Percentiles rank a stretch among this genome's conserved stretches.
These are phyloP conservation scores for Ceratocystis alfenasii DNA, from an alignment of 2,329 filamentous ascomycete genomes.

Conservation along the genomic window DNA sequence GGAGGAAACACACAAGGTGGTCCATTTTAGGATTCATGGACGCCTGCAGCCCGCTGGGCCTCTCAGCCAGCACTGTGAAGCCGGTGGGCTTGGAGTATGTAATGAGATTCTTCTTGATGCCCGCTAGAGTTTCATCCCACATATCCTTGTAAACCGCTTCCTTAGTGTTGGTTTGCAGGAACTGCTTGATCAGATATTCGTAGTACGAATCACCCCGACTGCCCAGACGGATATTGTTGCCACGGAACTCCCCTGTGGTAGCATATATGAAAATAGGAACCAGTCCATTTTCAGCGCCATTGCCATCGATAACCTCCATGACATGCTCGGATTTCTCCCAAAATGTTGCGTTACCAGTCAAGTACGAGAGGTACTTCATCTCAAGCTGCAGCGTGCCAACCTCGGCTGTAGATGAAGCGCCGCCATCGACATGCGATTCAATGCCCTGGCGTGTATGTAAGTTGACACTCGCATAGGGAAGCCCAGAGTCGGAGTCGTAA, in stretches of 20 bases:
- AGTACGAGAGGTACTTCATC: conserved; percentile 90
- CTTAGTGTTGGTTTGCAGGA: conserved; percentile 78
- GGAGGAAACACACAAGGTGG: conserved; percentile 94
- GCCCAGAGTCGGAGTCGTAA: conserved; percentile 74
- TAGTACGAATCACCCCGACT: conserved; percentile 97
- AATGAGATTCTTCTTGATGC: conserved; percentile 82
- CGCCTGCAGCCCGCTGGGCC: conserved; percentile 57
- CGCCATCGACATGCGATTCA: conserved; percentile 68
- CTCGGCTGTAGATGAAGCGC: conserved; percentile 88
- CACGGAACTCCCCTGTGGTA: conserved; percentile 63
- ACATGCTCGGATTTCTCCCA: conserved; percentile 88
- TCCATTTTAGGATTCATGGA: conserved; percentile 84
- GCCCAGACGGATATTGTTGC: conserved; percentile 77
- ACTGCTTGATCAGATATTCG: conserved; percentile 98
- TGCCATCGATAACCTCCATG: conserved; percentile 80
- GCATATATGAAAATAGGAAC: conserved; percentile 86
- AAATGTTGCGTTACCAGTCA: conserved; percentile 84
- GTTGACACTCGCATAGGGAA: conserved; percentile 86
- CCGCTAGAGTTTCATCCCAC: conserved; percentile 77
- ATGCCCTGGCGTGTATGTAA: conserved; percentile 65
- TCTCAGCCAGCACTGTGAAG: conserved; percentile 83
- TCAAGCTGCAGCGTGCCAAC: conserved; percentile 86
- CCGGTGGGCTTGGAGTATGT: conserved; percentile 72
- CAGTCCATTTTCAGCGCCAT: conserved; percentile 65
- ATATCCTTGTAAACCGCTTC: conserved; percentile 81